These are phyloP conservation scores for Cladosporium cucumerinum DNA, from an alignment of 2,329 filamentous ascomycete genomes.

Conservation along the genomic window DNA sequence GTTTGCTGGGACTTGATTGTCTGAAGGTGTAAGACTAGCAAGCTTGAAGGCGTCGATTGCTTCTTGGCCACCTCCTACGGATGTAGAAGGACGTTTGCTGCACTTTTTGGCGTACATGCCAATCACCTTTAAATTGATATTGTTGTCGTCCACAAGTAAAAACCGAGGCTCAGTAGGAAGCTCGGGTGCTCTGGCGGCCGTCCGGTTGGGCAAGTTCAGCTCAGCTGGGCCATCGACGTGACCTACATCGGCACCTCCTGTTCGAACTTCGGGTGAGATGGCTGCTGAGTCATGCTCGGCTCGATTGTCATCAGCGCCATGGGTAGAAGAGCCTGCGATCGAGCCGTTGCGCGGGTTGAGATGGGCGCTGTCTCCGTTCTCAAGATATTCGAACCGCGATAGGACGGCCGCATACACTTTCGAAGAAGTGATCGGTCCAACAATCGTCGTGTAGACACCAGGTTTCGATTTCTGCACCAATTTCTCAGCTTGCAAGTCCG, in stretches of 20 bases:
- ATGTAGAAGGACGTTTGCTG: constrained; percentile 34
- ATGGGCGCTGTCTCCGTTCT: neutral
- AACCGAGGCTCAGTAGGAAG: constrained; percentile 1
- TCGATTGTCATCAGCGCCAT: neutral
- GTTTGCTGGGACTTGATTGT: constrained; percentile 20
- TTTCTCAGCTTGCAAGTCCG: neutral
- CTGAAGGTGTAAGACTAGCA: neutral
- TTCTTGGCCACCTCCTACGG: constrained; percentile 45
- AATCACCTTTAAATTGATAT: constrained; percentile 22
- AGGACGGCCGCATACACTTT: neutral
- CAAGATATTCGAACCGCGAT: neutral
- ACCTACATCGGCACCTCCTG: neutral
- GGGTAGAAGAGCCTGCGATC: neutral
- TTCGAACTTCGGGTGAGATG: neutral
- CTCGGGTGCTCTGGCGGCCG: neutral
- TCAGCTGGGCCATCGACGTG: neutral
- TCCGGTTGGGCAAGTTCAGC: neutral
- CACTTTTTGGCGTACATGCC: constrained; percentile 24
- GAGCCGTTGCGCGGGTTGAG: neutral
- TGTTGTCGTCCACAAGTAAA: constrained; percentile 27
- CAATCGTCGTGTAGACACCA: neutral
- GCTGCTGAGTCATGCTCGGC: neutral
- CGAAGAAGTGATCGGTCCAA: constrained; percentile 5
- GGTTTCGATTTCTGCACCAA: neutral
- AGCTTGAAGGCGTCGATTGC: constrained; percentile 42